These are phyloP conservation scores for Grosmannia clavigera DNA, from an alignment of 2,329 filamentous ascomycete species.

Conservation along the genomic window DNA sequence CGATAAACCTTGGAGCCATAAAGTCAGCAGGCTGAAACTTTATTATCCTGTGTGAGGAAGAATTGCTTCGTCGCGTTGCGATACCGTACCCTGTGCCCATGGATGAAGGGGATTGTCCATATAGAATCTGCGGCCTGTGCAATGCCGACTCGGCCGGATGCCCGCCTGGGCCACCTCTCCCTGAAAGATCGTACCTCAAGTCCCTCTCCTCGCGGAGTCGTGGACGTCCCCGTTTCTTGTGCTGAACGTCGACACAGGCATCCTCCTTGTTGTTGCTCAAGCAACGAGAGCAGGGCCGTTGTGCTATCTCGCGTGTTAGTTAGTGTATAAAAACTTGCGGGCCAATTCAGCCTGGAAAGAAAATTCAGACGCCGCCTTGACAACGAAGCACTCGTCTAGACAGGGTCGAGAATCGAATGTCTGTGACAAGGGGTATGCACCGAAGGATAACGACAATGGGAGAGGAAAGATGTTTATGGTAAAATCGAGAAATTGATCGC, in stretches of 20 bases:
- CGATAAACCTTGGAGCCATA: slow-evolving; percentile 35
- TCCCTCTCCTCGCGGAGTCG: slow-evolving; percentile 62
- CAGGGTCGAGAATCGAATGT: not conserved
- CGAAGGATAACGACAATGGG: not conserved
- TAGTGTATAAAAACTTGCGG: not conserved
- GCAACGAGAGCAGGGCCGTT: slow-evolving; percentile 68
- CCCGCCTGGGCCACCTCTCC: slow-evolving; percentile 29
- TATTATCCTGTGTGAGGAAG: slow-evolving; percentile 33
- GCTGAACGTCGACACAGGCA: slow-evolving; percentile 69
- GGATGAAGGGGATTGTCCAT: slow-evolving; percentile 29
- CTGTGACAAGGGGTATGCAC: not conserved
- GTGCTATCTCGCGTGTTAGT: slow-evolving; percentile 31
- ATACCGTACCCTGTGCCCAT: slow-evolving; percentile 33
- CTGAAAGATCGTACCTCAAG: slow-evolving; percentile 37
- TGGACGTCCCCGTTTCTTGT: slow-evolving; percentile 73
- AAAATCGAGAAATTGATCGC: no score
- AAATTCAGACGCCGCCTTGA: not conserved
- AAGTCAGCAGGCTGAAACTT: slow-evolving; percentile 41
- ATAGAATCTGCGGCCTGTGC: slow-evolving; percentile 37
- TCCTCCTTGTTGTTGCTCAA: slow-evolving; percentile 69
- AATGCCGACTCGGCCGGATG: slow-evolving; percentile 31
- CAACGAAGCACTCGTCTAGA: not conserved
- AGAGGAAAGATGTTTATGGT: not conserved
- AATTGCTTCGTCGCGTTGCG: slow-evolving; percentile 30
- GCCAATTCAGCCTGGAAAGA: not conserved